Base-by-base conservation (phyloP, 805 yeast species). In the Metschnikowia rubicola region DNA sequence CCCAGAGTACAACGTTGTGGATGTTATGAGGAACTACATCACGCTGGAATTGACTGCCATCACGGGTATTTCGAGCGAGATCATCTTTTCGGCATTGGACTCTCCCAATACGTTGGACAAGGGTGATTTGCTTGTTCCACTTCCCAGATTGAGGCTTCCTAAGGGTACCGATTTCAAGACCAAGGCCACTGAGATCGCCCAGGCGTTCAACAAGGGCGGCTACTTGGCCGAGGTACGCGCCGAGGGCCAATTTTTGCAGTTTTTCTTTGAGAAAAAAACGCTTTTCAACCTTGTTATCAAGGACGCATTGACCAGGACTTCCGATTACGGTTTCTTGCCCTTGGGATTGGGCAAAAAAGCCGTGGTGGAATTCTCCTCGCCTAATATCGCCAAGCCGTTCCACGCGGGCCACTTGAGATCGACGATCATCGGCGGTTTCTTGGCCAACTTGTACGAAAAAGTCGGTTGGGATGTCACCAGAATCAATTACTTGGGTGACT, bases 391-490 rank as follows among this genome's bases (percentile, higher is more conserved):
- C 55, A 94, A 94, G 72, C 99, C 99, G 10, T 94, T 94, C 86
- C 99, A 94, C 65, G 99, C 99, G 46, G 99, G 99, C 50, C 99
- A 94, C 68, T 80, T 94, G 68, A 85, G 99, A 71, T 87, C 96
- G 30, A 94, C 99, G 38, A 94, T 94, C 63, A 94, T 94, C 65
- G 99, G 99, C 59, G 98, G 98, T 12, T 94, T 90, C 73, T 67
- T 94, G 41, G 72, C 96, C 35, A 92, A 91, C 69, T 75, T 94
- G 65, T 88, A 94, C 65, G 97, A 90, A 70, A 83, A 81, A 57
- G 75, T 84, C 48, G 99, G 98, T 39, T 94, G 92, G 88, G 80
- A 88, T n/a, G 99, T 94, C 38, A 71, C 79, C 56, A 81, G 97
- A 71, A 78, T 92, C 75, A 94, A 94, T 75, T 94, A 94, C 70